Conservation (phyloP, 192 early-diverging fungal genomes). For the Linnemannia schmuckeri region DNA sequence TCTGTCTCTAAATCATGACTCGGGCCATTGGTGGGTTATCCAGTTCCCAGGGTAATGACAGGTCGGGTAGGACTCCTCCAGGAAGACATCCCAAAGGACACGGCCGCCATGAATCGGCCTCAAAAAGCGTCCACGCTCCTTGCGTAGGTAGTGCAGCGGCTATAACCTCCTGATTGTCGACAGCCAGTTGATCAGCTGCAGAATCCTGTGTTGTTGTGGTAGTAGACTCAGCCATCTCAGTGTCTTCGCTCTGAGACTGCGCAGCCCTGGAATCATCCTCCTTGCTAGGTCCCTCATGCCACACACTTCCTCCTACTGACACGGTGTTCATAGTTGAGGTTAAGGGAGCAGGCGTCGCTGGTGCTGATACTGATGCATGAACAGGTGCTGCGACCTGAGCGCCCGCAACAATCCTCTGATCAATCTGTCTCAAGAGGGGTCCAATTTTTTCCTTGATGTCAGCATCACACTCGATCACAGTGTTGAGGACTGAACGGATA, state of each 20-base stretch:
- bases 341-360: not conserved
- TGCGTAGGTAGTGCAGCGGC: not conserved
- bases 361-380: not conserved
- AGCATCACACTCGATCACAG: constrained; percentile 45
- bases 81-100: constrained; percentile 50
- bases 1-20: constrained; percentile 9
- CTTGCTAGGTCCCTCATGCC: constrained; percentile 4
- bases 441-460: constrained; percentile 48
- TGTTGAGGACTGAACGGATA: constrained; percentile 46
- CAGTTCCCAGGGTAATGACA: constrained; percentile 43
- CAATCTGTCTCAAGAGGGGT: constrained; percentile 36
- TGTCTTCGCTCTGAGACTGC: not conserved
- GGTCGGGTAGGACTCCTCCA: constrained; percentile 47
- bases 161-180: not conserved
- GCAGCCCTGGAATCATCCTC: not conserved
- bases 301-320: not conserved
- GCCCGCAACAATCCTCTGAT: constrained; percentile 37
- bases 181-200: not conserved
- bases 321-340: not conserved
- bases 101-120: constrained; percentile 34
- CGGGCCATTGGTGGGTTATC: constrained; percentile 47
- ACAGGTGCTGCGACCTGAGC: not conserved
- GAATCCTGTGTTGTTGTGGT: not conserved
- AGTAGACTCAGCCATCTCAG: constrained; percentile 7
- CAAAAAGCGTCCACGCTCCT: constrained; percentile 35